These are phyloP conservation scores for Artemisia annua DNA, from an alignment of 129 eudicot species.

Conservation along the genomic window DNA sequence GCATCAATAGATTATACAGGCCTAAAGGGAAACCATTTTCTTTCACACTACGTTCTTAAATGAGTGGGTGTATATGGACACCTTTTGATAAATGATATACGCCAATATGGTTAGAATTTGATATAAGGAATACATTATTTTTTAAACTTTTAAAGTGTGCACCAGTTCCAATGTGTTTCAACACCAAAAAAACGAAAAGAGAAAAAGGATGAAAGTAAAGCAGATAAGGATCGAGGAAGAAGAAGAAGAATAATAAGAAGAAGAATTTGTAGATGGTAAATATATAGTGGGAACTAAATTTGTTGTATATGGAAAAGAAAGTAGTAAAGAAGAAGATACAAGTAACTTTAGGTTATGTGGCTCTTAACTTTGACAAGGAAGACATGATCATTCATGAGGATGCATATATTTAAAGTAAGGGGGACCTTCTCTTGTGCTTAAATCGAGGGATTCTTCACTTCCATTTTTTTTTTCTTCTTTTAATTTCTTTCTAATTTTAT, in stretches of 20 bases:
- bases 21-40: too few species aligned
- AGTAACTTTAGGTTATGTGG: conserved; percentile 36
- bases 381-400: conserved; percentile 37
- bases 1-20: too few species aligned
- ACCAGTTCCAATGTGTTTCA: conserved; percentile 30
- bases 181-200: conserved; percentile 12
- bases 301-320: conserved; percentile 42
- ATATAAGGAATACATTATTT: neutral
- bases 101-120: neutral
- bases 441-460: conserved; percentile 30
- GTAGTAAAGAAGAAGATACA: conserved; percentile 29
- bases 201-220: conserved; percentile 27
- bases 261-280: conserved; percentile 31
- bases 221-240: conserved; percentile 34
- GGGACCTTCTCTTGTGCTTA: conserved; percentile 35
- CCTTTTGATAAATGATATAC: neutral
- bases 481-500: conserved; percentile 27
- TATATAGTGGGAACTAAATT: conserved; percentile 44
- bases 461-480: conserved; percentile 6
- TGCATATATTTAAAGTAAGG: conserved; percentile 36
- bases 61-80: neutral
- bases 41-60: neutral
- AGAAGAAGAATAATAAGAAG: conserved; percentile 6
- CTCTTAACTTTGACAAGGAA: conserved; percentile 34
- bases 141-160: conserved; percentile 22